Conservation (phyloP, 768 basidiomycete genomes). For the Phylloporus sp. region DNA sequence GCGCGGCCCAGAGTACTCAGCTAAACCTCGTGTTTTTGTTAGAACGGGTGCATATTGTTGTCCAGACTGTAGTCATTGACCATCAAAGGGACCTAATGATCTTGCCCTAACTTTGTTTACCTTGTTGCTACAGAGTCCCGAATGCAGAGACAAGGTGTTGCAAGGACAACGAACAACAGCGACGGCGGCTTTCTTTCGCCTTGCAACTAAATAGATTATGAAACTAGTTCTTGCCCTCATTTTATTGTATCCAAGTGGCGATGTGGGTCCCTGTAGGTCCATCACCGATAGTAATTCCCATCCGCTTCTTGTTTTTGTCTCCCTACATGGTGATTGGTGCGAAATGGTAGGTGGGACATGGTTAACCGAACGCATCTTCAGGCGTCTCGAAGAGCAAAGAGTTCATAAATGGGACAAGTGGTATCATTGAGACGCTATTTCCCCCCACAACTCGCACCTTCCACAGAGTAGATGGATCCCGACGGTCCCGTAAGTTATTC, state of each 20-base stretch:
- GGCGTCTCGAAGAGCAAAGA: background rate
- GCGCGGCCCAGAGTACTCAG: background rate
- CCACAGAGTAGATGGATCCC: constrained; percentile 10
- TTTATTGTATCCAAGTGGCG: constrained; percentile 17
- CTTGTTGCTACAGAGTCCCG: constrained; percentile 1
- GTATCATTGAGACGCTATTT: background rate
- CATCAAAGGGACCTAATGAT: background rate
- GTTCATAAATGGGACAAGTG: constrained; percentile 16
- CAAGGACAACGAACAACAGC: constrained; percentile 4
- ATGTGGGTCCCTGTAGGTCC: constrained; percentile 26
- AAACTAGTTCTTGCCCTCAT: background rate
- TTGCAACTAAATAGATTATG: background rate
- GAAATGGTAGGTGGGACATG: background rate
- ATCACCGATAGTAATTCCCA: background rate
- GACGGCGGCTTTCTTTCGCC: background rate
- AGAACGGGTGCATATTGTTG: background rate
- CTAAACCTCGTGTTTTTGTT: background rate
- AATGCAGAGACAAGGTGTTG: constrained; percentile 9
- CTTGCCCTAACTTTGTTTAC: background rate
- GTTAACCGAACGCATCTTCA: constrained; percentile 3
- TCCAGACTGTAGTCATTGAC: background rate
- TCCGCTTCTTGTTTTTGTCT: constrained; percentile 14
- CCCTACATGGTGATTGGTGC: constrained; percentile 9
- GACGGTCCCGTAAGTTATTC: constrained; percentile 14
- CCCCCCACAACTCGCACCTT: background rate